These are phyloP conservation scores for Clavispora asparagi DNA, from an alignment of 805 yeast species.

Conservation along the genomic window DNA sequence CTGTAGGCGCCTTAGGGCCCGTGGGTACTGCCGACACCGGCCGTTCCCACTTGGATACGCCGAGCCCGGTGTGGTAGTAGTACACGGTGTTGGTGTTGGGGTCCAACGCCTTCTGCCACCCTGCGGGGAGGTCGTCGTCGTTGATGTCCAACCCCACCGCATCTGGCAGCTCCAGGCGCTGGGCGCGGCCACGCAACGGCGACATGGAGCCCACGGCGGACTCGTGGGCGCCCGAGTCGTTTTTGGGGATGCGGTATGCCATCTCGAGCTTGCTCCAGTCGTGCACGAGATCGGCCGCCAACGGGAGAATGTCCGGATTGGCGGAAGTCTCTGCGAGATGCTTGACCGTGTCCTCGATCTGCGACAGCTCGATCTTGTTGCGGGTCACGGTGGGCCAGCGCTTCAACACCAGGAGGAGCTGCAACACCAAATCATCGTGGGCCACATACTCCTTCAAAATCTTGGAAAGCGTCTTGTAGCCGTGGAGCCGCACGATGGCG, in stretches of 20 bases:
- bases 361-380: slow-evolving; percentile 70
- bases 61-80: slow-evolving; percentile 48
- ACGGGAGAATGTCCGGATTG: slow-evolving; percentile 23
- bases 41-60: slow-evolving; percentile 54
- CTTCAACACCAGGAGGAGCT: slow-evolving; percentile 54
- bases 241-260: slow-evolving; percentile 83
- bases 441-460: slow-evolving; percentile 39
- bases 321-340: slow-evolving; percentile 27
- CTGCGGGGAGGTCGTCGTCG: slow-evolving; percentile 43
- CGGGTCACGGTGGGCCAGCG: slow-evolving; percentile 57
- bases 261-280: slow-evolving; percentile 73
- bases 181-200: slow-evolving; percentile 10
- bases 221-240: slow-evolving; percentile 14
- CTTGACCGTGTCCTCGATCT: slow-evolving; percentile 60
- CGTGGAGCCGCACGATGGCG: slow-evolving; percentile 73
- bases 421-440: slow-evolving; percentile 36
- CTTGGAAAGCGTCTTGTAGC: slow-evolving; percentile 71
- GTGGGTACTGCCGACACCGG: slow-evolving; percentile 40
- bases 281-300: slow-evolving; percentile 44
- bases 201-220: slow-evolving; percentile 2
- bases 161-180: slow-evolving; percentile 15
- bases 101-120: slow-evolving; percentile 61
- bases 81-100: slow-evolving; percentile 40
- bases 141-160: slow-evolving; percentile 4
- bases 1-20: slow-evolving; percentile 22